Evolutionary conservation across 805 yeast species (phyloP).

Genomic region (Zygotorulaspora chibaensis): DNA sequence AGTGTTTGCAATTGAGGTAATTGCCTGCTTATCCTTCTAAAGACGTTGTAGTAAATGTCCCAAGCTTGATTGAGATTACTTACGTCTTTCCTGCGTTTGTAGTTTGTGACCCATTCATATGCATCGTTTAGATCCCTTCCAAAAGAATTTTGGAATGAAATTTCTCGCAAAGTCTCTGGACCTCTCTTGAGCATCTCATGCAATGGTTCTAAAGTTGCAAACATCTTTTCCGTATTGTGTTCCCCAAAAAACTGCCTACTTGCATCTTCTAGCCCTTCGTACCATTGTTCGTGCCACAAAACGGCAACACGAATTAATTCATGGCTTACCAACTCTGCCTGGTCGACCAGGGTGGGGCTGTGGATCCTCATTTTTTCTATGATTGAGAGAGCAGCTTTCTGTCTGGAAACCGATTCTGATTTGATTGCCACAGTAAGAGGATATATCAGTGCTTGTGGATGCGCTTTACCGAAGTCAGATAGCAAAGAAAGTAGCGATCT

Average conservation of each 20-base stretch:
- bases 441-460: constrained; percentile 94
- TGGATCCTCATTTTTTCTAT: constrained; percentile 90
- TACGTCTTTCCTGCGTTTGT: constrained; percentile 76
- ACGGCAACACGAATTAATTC: constrained; percentile 94
- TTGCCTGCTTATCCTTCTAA: constrained; percentile 85
- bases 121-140: constrained; percentile 93
- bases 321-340: constrained; percentile 88
- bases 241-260: constrained; percentile 91
- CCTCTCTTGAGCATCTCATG: constrained; percentile 81
- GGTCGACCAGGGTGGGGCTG: constrained; percentile 78
- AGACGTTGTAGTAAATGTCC: constrained; percentile 93
- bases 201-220: constrained; percentile 80
- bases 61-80: constrained; percentile 94
- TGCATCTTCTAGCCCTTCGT: constrained; percentile 95
- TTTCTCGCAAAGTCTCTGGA: constrained; percentile 89
- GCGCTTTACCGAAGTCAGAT: constrained; percentile 87
- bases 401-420: constrained; percentile 84
- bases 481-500: constrained; percentile 72
- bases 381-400: constrained; percentile 85
- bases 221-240: constrained; percentile 92
- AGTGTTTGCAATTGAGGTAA: constrained; percentile 80
- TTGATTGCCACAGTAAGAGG: constrained; percentile 95
- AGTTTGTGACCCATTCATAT: constrained; percentile 86
- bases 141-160: constrained; percentile 87
- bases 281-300: constrained; percentile 97